Conservation (phyloP, 1,284 basidiomycete species). For the Sanghuangporus baumii region DNA sequence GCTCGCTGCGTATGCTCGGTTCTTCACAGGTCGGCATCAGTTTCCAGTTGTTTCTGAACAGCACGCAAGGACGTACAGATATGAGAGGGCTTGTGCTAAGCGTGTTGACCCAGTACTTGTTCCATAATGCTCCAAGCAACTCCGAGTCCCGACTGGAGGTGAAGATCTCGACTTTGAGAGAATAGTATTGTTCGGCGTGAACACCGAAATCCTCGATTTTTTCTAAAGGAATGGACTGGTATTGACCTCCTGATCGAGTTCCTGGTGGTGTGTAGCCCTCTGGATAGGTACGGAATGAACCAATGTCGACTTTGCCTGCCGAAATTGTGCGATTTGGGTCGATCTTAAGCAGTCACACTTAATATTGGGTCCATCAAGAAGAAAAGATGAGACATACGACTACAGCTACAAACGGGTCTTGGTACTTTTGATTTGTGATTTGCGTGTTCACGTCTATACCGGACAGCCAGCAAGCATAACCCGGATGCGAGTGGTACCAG, state of each 20-base stretch:
- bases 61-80: conserved; percentile 51
- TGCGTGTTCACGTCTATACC: conserved; percentile 97
- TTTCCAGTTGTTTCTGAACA: conserved; percentile 22
- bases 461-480: conserved; percentile 96
- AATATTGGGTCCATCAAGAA: not conserved
- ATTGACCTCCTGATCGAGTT: conserved; percentile 60
- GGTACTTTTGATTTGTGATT: conserved; percentile 89
- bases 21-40: conserved; percentile 48
- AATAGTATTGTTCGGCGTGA: conserved; percentile 96
- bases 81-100: conserved; percentile 88
- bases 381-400: conserved; percentile 56
- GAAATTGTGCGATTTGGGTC: conserved; percentile 98
- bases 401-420: conserved; percentile 96
- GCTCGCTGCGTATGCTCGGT: conserved; percentile 85
- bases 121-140: conserved; percentile 89
- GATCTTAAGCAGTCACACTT: conserved; percentile 47
- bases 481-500: conserved; percentile 99
- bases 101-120: conserved; percentile 99
- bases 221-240: conserved; percentile 89
- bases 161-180: conserved; percentile 91
- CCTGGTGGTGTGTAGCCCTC: conserved; percentile 83
- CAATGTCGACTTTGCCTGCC: conserved; percentile 97
- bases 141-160: conserved; percentile 85
- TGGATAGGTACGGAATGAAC: conserved; percentile 96
- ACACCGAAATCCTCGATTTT: conserved; percentile 99